A percentile compares a stretch with the other conserved stretches of the same genome.
Evolutionary conservation across 805 yeast species (phyloP).

Genomic region (Wickerhamomyces xylosicus): DNA sequence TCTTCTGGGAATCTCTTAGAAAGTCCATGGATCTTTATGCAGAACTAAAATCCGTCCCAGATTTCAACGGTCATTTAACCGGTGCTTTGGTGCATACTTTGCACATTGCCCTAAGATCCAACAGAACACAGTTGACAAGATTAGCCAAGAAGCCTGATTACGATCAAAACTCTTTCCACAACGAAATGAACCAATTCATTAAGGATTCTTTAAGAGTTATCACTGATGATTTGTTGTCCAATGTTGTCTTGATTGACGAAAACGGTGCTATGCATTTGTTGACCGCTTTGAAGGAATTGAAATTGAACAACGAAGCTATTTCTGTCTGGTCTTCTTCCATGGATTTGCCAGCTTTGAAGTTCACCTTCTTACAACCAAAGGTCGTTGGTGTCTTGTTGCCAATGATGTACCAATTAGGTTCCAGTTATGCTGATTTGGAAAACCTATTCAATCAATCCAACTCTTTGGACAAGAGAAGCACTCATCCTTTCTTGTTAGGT

Average conservation of each 20-base stretch:
- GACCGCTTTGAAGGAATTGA: conserved; percentile 50
- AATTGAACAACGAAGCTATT: conserved; percentile 52
- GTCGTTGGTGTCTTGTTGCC: conserved; percentile 65
- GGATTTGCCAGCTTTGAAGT: conserved; percentile 28
- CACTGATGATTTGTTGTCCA: conserved; percentile 37
- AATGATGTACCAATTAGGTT: conserved; percentile 49
- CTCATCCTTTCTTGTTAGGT: conserved; percentile 39
- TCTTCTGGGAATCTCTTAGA: conserved; percentile 43
- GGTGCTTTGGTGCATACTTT: conserved; percentile 39
- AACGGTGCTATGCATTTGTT: conserved; percentile 48
- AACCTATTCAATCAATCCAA: conserved; percentile 39
- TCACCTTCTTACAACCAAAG: conserved; percentile 46
- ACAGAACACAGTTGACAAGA: conserved; percentile 42
- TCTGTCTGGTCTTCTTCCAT: conserved; percentile 62
- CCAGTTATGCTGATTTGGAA: conserved; percentile 52
- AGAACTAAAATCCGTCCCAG: conserved; percentile 35
- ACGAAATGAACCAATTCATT: conserved; percentile 39
- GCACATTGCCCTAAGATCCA: conserved; percentile 46
- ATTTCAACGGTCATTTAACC: conserved; percentile 34
- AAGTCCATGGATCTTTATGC: conserved; percentile 41
- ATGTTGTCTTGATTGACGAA: conserved; percentile 33
- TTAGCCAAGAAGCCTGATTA: conserved; percentile 50
- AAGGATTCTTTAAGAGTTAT: conserved; percentile 41
- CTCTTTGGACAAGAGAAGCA: conserved; percentile 15
- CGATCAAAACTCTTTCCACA: conserved; percentile 46